phyloP scores from a whole-genome alignment of 768 basidiomycete species.

The Mycena crocata region DNA sequence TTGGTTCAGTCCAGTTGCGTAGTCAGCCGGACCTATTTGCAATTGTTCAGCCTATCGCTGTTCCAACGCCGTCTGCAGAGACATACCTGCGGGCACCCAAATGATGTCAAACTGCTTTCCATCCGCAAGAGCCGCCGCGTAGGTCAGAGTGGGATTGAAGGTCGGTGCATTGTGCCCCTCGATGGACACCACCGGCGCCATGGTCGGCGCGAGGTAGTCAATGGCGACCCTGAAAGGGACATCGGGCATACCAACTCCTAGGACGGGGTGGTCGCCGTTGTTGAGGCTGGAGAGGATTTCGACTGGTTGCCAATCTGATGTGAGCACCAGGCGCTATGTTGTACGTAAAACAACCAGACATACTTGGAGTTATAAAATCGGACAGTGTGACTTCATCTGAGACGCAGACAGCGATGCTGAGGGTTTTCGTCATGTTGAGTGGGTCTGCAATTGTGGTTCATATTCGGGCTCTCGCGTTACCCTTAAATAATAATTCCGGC shows the following conservation, averaged over 20 bases:
- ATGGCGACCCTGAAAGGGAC: constrained; percentile 23
- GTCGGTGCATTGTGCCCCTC: constrained; percentile 2
- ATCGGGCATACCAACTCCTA: constrained; percentile 3
- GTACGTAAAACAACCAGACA: no score
- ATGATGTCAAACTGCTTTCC: constrained; percentile 31
- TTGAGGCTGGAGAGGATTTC: constrained; percentile 24
- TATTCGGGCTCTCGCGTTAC: no score
- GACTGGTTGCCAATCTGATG: no score
- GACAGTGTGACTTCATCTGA: constrained; percentile 29
- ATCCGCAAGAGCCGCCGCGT: constrained; percentile 15
- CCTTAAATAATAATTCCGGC: no score
- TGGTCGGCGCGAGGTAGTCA: constrained; percentile 23
- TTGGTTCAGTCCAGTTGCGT: no score
- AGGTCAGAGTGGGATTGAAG: no score
- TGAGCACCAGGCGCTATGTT: no score
- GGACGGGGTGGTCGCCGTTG: constrained; percentile 7
- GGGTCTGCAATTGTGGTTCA: no score
- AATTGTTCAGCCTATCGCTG: background rate
- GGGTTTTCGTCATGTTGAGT: constrained; percentile 21
- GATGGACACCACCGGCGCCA: constrained; percentile 22
- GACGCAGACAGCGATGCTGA: constrained; percentile 28
- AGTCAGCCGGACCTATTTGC: no score
- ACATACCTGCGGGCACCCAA: constrained; percentile 31
- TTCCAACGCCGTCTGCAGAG: background rate
- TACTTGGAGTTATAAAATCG: constrained; percentile 27